Evolutionary conservation across 805 yeast genomes (phyloP), one percentile per base, ranked within the genome.

Genomic region (Cyberlindnera nakhonratchasimensis): DNA sequence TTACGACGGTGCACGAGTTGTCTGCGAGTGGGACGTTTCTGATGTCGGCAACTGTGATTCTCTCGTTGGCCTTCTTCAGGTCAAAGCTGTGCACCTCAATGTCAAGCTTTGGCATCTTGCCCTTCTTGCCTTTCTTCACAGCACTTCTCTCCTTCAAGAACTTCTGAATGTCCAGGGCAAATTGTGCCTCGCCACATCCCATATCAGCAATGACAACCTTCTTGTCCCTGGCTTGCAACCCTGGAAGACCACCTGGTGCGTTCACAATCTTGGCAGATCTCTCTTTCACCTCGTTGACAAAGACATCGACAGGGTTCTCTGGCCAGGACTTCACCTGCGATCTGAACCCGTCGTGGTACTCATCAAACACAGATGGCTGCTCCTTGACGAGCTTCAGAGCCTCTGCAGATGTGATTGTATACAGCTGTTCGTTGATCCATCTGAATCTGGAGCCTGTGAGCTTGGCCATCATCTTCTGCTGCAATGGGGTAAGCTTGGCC

Each of bases 181-280:
- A 72, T 54, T 86, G 85, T 0, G 98, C 99, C 64, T 93, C 99
- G 42, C 99, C 99, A 63, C 99, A 93, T 10, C 99, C 99, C 98
- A 93, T 91, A 66, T 93, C 99, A 0, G 98, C 97, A 45, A 93
- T 75, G 3, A 85, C 88, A 28, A 91, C 80, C 45, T 74, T 73
- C 34, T 71, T 75, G 18, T 59, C 59, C 14, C 54, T 55, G 5
- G 21, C 6, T 7, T 60, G 63, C 29, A 79, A 59, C 16, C 93
- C 95, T 1, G 96, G 96, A 42, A 90, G 72, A 3, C 97, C 98
- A 50, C 98, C 98, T 4, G 98, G 98, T 1, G 97, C 96, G 62
- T 84, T 87, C 5, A 89, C 79, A n/a, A 82, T 80, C 56, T 74
- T 82, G 11, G 70, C 61, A 1, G 80, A 69, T 55, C 88, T 70